Evolutionary conservation across 2,329 filamentous ascomycete genomes (phyloP), one percentile per base, ranked within the genome.

Genomic region (Nemania sp.): DNA sequence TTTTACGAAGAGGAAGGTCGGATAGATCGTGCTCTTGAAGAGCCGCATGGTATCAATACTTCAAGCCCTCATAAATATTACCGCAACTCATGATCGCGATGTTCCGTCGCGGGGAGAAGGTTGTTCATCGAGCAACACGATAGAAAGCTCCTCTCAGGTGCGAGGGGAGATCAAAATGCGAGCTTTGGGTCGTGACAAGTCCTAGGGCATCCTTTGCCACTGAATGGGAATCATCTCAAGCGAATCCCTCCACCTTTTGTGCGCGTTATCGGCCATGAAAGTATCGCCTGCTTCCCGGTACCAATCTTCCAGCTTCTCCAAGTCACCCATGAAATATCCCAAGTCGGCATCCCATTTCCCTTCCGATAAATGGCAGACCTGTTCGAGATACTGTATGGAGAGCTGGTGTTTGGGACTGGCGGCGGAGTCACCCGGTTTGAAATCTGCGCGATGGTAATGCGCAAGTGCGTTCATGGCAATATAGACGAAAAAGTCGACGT

Each of bases 331-430:
- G 34, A 67, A 53, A 40, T 66, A 67, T 22, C 65, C 65, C 52
- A 67, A 52, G 42, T 67, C 65, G 14, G 65, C 54, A 33, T 67
- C 62, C 65, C 65, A 67, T 36, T 57, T 57, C 22, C 64, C 62
- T 37, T 66, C 65, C 37, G 64, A 63, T 9, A 67, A 49, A 17
- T 42, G 47, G n/a, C 57, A 64, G n/a, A 62, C 63, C 14, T 56
- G 43, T 46, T 67, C 64, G 3, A 67, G 59, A 24, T 64, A 65
- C n/a, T 61, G 48, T 12, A 62, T 52, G 6, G 65, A 65, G 8
- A 61, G 48, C 19, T 61, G 49, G 36, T 65, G 64, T 19, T 56
- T 57, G 11, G 45, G 53, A 12, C 53, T 58, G 8, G 23, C 50
- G 28, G 42, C 33, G 1, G 59, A 51, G 22, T 66, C 63, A 3